A percentile compares a stretch with the other conserved stretches of the same genome.
Conservation (phyloP, 202 grass and related monocot species). For the Digitaria exilis region DNA sequence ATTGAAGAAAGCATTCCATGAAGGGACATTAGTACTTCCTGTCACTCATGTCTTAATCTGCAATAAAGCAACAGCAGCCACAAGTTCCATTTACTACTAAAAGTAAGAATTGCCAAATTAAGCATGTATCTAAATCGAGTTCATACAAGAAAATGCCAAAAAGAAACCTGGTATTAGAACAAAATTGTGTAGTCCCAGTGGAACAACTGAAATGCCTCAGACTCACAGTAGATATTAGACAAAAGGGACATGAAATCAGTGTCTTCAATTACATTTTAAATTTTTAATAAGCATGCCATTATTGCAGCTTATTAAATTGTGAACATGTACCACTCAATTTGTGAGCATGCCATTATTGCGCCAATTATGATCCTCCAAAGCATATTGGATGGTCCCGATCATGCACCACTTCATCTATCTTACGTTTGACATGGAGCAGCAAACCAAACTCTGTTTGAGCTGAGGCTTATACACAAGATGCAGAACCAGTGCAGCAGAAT, state of each 20-base stretch:
- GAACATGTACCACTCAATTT: too few relatives aligned
- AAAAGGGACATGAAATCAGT: not conserved
- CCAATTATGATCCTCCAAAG: not conserved
- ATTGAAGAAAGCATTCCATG: not conserved
- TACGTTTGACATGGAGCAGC: not conserved
- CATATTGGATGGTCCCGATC: not conserved
- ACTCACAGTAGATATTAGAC: not conserved
- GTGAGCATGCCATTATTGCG: too few relatives aligned
- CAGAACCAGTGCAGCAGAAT: not conserved
- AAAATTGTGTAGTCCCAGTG: not conserved
- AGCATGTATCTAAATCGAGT: not conserved
- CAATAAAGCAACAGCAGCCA: not conserved
- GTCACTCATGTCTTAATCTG: not conserved
- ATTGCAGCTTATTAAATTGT: not conserved
- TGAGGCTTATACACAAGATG: not conserved
- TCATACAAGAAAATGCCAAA: not conserved
- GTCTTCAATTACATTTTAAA: not conserved
- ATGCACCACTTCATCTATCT: not conserved
- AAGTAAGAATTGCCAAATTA: not conserved
- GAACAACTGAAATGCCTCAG: not conserved
- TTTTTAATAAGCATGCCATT: not conserved
- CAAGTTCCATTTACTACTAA: not conserved
- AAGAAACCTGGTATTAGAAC: not conserved
- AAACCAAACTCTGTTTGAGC: not conserved
- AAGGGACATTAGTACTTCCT: not conserved